Conservation (phyloP, 345 rosid species). For the Ceriops zippeliana region DNA sequence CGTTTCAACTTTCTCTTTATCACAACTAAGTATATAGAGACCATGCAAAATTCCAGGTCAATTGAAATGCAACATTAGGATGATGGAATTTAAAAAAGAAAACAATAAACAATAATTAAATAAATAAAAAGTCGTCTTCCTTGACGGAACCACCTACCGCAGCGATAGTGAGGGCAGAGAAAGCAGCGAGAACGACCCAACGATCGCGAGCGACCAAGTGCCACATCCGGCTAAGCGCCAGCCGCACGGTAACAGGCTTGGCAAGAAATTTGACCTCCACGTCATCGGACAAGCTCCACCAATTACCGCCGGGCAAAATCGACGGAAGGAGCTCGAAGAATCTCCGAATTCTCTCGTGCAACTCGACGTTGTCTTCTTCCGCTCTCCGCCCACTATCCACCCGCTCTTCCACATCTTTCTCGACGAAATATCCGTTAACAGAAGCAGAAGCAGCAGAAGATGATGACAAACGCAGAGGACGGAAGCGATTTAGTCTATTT, state of each 20-base stretch:
- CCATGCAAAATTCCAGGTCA: too few species aligned
- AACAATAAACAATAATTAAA: background rate
- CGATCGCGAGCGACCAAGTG: slow-evolving; percentile 77
- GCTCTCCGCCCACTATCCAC: slow-evolving; percentile 21
- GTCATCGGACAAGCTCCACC: slow-evolving; percentile 87
- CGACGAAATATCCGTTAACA: slow-evolving; percentile 53
- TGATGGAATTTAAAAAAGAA: background rate
- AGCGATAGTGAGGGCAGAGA: slow-evolving; percentile 70
- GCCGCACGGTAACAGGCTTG: slow-evolving; percentile 79
- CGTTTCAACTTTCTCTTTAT: too few species aligned
- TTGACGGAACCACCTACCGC: slow-evolving; percentile 46
- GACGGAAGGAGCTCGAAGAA: slow-evolving; percentile 51
- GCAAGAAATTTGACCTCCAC: slow-evolving; percentile 58
- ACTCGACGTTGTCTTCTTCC: slow-evolving; percentile 32
- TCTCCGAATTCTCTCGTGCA: slow-evolving; percentile 41
- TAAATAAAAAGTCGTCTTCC: too few species aligned
- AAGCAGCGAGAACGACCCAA: slow-evolving; percentile 78
- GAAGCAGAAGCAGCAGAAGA: slow-evolving; percentile 35
- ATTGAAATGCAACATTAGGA: background rate
- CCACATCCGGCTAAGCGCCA: slow-evolving; percentile 86
- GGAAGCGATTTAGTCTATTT: slow-evolving; percentile 9
- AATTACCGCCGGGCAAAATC: slow-evolving; percentile 78
- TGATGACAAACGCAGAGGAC: background rate
- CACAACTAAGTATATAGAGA: too few species aligned
- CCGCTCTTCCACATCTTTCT: slow-evolving; percentile 20